These are phyloP conservation scores for Wickerhamomyces queroliae DNA, from an alignment of 805 yeast genomes.

Conservation along the genomic window DNA sequence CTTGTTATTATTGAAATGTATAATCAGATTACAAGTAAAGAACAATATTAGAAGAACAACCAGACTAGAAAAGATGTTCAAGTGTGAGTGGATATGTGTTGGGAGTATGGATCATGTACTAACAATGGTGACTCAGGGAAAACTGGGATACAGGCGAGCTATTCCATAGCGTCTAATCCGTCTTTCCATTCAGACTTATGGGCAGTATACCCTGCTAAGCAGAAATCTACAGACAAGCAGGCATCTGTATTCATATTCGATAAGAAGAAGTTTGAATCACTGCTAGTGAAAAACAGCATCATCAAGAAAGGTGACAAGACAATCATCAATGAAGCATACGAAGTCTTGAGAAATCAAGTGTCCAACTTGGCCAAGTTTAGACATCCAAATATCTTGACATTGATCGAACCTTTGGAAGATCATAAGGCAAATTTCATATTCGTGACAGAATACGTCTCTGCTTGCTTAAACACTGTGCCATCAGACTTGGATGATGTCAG, in stretches of 20 bases:
- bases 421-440: slow-evolving; percentile 71
- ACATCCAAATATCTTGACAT: slow-evolving; percentile 82
- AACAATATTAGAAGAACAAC: too few relatives aligned
- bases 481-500: slow-evolving; percentile 60
- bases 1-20: not conserved
- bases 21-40: not conserved
- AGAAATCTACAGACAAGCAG: slow-evolving; percentile 49
- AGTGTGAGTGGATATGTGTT: not conserved
- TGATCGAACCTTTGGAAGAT: slow-evolving; percentile 88
- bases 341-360: slow-evolving; percentile 61
- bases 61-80: not conserved
- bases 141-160: slow-evolving; percentile 59
- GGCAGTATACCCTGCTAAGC: slow-evolving; percentile 82
- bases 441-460: slow-evolving; percentile 76
- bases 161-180: slow-evolving; percentile 65
- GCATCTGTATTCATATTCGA: slow-evolving; percentile 87
- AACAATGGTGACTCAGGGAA: slow-evolving; percentile 15
- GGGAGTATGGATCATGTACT: not conserved
- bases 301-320: slow-evolving; percentile 43
- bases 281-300: slow-evolving; percentile 44
- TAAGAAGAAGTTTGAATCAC: slow-evolving; percentile 64
- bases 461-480: slow-evolving; percentile 41
- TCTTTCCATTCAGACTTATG: slow-evolving; percentile 75
- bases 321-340: slow-evolving; percentile 54
- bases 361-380: slow-evolving; percentile 70